phyloP scores from a whole-genome alignment of 225 moss, liverwort and hornwort species.

The Pseudisothecium myosuroides region DNA sequence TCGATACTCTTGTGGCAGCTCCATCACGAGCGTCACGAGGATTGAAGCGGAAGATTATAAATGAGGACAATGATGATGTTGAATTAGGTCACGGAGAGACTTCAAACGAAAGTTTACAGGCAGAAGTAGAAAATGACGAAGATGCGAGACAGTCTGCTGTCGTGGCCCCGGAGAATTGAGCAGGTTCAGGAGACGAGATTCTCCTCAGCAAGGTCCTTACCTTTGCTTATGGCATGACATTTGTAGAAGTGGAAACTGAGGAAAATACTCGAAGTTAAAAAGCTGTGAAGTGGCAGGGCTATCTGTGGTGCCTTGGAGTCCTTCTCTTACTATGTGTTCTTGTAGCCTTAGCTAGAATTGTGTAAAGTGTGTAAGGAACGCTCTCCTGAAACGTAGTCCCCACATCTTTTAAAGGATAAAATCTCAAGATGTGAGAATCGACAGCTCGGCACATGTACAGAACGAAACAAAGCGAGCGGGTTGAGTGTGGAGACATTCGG shows the following conservation, averaged over 20 bases:
- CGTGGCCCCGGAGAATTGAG: neutral
- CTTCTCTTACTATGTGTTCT: neutral
- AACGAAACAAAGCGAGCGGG: neutral
- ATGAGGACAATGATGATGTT: neutral
- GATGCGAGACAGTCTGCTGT: neutral
- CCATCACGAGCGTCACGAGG: conserved; percentile 29
- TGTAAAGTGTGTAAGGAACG: neutral
- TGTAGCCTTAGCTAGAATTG: neutral
- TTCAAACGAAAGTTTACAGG: neutral
- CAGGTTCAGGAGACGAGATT: neutral
- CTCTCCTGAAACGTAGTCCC: neutral
- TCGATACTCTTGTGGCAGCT: conserved; percentile 21
- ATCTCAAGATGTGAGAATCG: neutral
- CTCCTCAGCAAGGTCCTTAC: neutral
- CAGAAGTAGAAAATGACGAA: neutral
- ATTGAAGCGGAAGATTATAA: conserved; percentile 6
- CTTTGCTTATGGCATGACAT: neutral
- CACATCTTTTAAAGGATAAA: neutral
- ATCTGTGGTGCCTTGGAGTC: neutral
- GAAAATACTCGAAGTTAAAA: neutral
- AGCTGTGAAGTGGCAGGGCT: neutral
- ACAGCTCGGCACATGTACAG: neutral
- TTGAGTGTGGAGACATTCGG: neutral
- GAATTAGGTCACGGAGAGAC: neutral
- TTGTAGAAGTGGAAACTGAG: neutral